These are phyloP conservation scores for Neltuma alba DNA, from an alignment of 306 rosid genomes.

Conservation along the genomic window DNA sequence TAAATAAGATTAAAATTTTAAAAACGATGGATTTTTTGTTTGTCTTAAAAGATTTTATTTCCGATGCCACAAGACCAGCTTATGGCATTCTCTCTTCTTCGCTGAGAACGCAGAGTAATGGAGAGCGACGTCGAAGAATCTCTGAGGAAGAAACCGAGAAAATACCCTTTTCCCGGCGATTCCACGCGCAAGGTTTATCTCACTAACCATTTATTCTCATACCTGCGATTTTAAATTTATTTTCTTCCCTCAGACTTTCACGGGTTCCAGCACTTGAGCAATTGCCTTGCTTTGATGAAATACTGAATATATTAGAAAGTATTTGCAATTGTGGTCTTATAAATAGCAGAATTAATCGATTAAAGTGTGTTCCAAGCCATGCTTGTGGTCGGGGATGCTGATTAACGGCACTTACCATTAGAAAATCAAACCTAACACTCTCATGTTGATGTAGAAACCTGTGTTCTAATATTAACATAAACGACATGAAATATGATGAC, in stretches of 20 bases:
- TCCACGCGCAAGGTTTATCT: conserved; percentile 23
- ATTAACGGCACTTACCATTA: neutral
- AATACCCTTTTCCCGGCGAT: conserved; percentile 14
- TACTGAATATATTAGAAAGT: neutral
- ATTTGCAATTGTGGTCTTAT: neutral
- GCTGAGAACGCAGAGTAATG: neutral
- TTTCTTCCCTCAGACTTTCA: neutral
- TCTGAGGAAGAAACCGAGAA: conserved; percentile 16
- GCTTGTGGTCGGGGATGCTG: neutral
- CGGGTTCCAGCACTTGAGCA: neutral
- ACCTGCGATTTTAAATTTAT: neutral
- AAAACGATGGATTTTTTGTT: neutral
- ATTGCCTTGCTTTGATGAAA: neutral
- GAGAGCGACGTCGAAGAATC: conserved; percentile 30
- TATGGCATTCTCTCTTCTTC: neutral
- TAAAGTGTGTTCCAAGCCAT: neutral
- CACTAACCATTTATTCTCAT: neutral
- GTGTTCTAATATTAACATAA: neutral
- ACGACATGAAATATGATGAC: neutral
- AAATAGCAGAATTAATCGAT: neutral
- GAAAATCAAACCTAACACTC: neutral
- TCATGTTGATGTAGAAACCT: neutral
- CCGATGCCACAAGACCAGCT: neutral
- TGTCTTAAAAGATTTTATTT: neutral
- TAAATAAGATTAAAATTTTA: no score